Evolutionary conservation across 257 asterid species (phyloP), one percentile per base, ranked within the genome.

Genomic region (Solanum sparsipilum): DNA sequence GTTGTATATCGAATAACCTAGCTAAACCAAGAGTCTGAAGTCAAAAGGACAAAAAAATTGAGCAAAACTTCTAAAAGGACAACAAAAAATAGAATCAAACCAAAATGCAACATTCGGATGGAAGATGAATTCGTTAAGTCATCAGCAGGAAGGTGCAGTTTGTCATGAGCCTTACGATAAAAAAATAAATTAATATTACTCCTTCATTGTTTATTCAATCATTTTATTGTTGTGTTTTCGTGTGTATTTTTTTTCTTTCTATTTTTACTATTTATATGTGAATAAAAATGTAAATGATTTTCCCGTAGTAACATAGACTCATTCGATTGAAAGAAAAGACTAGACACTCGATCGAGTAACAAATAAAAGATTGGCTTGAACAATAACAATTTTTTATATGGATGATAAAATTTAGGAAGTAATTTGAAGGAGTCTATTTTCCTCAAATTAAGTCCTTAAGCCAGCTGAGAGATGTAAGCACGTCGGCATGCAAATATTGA

Each of bases 1-100:
- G 29, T 29, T 81, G 29, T 29, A 11, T 18, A 46, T 81, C 10
- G 2, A 29, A 32, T 7, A 29, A 81, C 10, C 41, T 46, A 16
- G 11, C 67, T 46, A 16, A 46, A 5, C 3, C 13, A 81, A 41
- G 18, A 67, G 35, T 9, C 3, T 1, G 5, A 2, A 48, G 21
- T 0, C 3, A 15, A 48, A 48, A 15, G 8, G 1, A 0, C 1
- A 16, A 48, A 5, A 48, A 16, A 16, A 6, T 52, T 16, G 0
- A 52, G 1, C 4, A 48, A 48, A 2, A 5, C 2, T 48, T 48
- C 6, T 48, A 48, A 15, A 48, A 48, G 60, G 3, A 15, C 3
- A 2, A 5, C 7, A 0, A 48, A 15, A 48, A 2, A 5, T 48
- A 48, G 20, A 48, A 15, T 48, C 8, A 48, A 15, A 15, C 21